Base-by-base conservation (phyloP, 768 basidiomycete genomes). In the Agrocybe chaxingu region DNA sequence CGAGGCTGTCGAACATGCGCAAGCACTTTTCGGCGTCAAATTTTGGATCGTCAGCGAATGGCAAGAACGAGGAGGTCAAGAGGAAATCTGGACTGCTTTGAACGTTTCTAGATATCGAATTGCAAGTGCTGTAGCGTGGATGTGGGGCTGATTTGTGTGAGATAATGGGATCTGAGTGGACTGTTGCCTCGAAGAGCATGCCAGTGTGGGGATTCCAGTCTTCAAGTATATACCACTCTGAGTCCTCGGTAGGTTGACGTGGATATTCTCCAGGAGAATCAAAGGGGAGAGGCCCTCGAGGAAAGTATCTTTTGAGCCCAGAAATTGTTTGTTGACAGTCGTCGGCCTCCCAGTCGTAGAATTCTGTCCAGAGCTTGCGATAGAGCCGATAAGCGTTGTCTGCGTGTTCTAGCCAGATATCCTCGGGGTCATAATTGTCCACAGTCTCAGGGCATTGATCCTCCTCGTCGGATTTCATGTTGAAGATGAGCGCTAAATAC, bases 71-170 rank as follows among this genome's bases (percentile, higher is more conserved):
- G 1, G 55, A 33, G 4, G 56, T 41, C 3, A 57, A 29, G 33
- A 54, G 32, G 11, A 47, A 13, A 1, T 57, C 33, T 11, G 18
- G 48, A 3, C 13, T 42, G 3, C 32, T 32, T 13, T 39, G 31
- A 38, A 70, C 53, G 50, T 66, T 79, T 12, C 62, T 58, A 1
- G 70, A 68, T 1, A 62, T 51, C 0, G 81, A 74, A 0, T 80
- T 66, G 54, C 80, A 82, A n/a, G 66, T 66, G 11, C 76, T 73
- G 52, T 82, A 82, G 1, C 45, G 53, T 7, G 69, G 59, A 47
- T 64, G 60, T 1, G 60, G 50, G 3, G 39, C 40, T 51, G 34
- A 51, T 16, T 39, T 9, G 5, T 5, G 8, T 7, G 8, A 8
- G 9, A 7, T 3, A 8, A 51, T 10, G 2, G 46, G 34, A 4